A percentile compares a stretch with the other conserved stretches of the same genome.
phyloP scores from a whole-genome alignment of 345 rosid species.

The sweet orange (Citrus sinensis) region DNA sequence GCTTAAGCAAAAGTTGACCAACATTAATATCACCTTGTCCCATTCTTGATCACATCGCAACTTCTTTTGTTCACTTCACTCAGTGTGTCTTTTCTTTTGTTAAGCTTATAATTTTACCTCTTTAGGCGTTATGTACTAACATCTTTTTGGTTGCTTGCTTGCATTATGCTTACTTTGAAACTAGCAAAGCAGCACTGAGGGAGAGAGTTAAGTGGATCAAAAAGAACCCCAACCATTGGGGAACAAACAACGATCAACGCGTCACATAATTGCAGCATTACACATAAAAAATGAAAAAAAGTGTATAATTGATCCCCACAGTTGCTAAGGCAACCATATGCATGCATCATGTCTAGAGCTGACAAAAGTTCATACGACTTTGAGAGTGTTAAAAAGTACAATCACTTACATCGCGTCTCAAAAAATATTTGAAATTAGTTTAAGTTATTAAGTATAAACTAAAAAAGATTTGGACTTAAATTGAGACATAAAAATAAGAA shows the following conservation, averaged over 20 bases:
- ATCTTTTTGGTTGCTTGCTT: background rate
- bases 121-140: background rate
- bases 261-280: background rate
- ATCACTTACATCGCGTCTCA: too few relatives aligned
- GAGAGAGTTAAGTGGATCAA: background rate
- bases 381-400: too few relatives aligned
- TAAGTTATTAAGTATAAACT: too few relatives aligned
- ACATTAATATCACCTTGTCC: background rate
- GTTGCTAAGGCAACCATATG: background rate
- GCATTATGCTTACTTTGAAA: background rate
- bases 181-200: background rate
- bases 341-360: background rate
- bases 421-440: too few relatives aligned
- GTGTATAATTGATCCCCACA: background rate
- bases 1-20: background rate
- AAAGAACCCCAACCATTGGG: background rate
- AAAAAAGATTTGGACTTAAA: too few relatives aligned
- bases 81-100: background rate
- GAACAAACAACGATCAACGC: background rate
- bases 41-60: background rate
- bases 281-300: too few relatives aligned
- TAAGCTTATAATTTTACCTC: background rate
- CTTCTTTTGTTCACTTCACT: background rate
- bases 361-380: too few relatives aligned
- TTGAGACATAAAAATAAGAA: too few relatives aligned